These are phyloP conservation scores for Berberis thunbergii DNA, from an alignment of 164 flowering plant genomes.

Conservation along the genomic window DNA sequence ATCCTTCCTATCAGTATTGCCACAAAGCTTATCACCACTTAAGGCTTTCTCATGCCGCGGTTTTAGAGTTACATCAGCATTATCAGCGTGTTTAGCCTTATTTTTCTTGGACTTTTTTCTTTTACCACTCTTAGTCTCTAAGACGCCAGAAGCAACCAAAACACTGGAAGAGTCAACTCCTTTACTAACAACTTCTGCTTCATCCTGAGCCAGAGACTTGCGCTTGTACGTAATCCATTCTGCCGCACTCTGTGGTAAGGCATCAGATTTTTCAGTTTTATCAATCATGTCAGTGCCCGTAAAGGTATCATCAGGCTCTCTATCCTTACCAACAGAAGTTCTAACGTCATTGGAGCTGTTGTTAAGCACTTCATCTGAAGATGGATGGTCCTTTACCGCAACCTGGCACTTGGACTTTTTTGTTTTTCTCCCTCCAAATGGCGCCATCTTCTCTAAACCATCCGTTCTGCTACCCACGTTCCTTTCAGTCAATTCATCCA, in stretches of 20 bases:
- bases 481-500: constrained; percentile 3
- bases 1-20: constrained; percentile 10
- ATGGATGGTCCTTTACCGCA: neutral
- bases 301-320: constrained; percentile 1
- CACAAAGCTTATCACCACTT: neutral
- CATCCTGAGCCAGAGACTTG: constrained; percentile 5
- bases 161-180: constrained; percentile 14
- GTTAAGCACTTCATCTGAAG: too few species aligned
- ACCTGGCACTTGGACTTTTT: constrained; percentile 6
- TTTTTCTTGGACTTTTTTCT: constrained; percentile 13
- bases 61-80: constrained; percentile 7
- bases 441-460: constrained; percentile 2
- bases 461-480: constrained; percentile 5
- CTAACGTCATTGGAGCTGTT: too few species aligned
- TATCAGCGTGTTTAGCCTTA: constrained; percentile 8
- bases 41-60: constrained; percentile 8
- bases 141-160: constrained; percentile 10
- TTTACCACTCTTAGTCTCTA: constrained; percentile 13
- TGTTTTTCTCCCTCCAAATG: constrained; percentile 1
- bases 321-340: constrained; percentile 2
- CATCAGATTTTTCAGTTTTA: constrained; percentile 3
- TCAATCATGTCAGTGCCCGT: neutral
- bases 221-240: constrained; percentile 2
- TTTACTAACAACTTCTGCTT: constrained; percentile 7
- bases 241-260: constrained; percentile 2